These are phyloP conservation scores for Phytophthora quininea DNA, from an alignment of 352 stramenopile species.

Conservation along the genomic window DNA sequence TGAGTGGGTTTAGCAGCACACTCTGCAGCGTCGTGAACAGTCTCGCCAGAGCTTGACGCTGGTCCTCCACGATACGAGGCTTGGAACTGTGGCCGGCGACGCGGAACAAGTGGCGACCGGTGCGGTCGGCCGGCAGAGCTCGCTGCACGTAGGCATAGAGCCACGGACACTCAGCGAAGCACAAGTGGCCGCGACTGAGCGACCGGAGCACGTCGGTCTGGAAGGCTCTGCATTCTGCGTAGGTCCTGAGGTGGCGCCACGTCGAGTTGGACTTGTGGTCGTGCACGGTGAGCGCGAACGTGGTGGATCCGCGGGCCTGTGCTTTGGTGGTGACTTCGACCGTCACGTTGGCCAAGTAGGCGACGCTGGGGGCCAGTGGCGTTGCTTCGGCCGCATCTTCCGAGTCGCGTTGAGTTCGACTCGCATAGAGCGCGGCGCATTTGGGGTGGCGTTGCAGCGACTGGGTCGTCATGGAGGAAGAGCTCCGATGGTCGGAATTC, in stretches of 20 bases:
- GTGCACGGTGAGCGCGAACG: constrained; percentile 45
- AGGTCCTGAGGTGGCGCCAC: constrained; percentile 43
- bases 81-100: constrained; percentile 19
- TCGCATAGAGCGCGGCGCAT: constrained; percentile 38
- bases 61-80: constrained; percentile 35
- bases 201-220: constrained; percentile 35
- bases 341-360: constrained; percentile 39
- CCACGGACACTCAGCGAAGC: constrained; percentile 54
- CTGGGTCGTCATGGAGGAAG: constrained; percentile 15
- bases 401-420: constrained; percentile 6
- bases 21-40: constrained; percentile 48
- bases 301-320: constrained; percentile 15
- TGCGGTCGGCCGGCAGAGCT: constrained; percentile 30
- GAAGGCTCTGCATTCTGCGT: constrained; percentile 46
- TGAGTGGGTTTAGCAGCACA: constrained; percentile 44
- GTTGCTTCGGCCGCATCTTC: constrained; percentile 4
- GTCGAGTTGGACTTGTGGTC: constrained; percentile 43
- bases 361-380: constrained; percentile 21
- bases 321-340: constrained; percentile 40
- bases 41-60: constrained; percentile 34
- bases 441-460: constrained; percentile 41
- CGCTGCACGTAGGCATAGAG: constrained; percentile 46
- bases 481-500: not conserved
- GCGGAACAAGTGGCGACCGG: constrained; percentile 32
- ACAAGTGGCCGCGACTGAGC: constrained; percentile 46